Evolutionary conservation across 176 grass and related monocot species (phyloP).

Genomic region (Aechmea fasciata): DNA sequence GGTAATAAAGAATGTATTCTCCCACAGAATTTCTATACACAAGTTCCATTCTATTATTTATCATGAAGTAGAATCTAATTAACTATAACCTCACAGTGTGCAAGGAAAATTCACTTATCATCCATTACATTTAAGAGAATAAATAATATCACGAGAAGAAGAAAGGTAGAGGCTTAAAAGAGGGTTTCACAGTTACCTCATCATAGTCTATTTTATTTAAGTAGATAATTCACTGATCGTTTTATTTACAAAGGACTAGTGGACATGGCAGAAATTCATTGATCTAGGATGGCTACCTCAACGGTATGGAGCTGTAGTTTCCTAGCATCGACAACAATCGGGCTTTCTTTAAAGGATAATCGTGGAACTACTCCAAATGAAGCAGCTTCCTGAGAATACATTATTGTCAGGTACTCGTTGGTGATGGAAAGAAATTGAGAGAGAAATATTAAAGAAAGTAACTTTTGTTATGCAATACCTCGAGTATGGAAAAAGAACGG

Average conservation of each 20-base stretch:
- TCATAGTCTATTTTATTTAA: background rate
- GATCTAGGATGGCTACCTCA: slow-evolving; percentile 36
- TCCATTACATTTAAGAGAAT: background rate
- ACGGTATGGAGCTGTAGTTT: slow-evolving; percentile 60
- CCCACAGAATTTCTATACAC: no score
- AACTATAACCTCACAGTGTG: no score
- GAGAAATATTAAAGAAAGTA: background rate
- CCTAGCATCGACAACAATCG: slow-evolving; percentile 73
- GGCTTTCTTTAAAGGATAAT: slow-evolving; percentile 55
- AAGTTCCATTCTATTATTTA: no score
- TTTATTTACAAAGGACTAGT: background rate
- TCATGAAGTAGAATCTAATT: no score
- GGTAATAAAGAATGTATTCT: no score
- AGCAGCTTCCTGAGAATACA: slow-evolving; percentile 55
- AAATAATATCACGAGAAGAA: background rate
- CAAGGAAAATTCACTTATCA: background rate
- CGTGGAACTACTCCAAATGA: slow-evolving; percentile 49
- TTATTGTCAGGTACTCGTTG: background rate
- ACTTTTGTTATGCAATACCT: slow-evolving; percentile 35
- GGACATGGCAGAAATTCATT: background rate
- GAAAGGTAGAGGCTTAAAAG: background rate
- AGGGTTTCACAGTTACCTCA: background rate
- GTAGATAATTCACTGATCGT: background rate
- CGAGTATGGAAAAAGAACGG: slow-evolving; percentile 74
- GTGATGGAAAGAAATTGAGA: background rate